Evolutionary conservation across 352 stramenopile species (phyloP).

Genomic region (Pythium coloratum): DNA sequence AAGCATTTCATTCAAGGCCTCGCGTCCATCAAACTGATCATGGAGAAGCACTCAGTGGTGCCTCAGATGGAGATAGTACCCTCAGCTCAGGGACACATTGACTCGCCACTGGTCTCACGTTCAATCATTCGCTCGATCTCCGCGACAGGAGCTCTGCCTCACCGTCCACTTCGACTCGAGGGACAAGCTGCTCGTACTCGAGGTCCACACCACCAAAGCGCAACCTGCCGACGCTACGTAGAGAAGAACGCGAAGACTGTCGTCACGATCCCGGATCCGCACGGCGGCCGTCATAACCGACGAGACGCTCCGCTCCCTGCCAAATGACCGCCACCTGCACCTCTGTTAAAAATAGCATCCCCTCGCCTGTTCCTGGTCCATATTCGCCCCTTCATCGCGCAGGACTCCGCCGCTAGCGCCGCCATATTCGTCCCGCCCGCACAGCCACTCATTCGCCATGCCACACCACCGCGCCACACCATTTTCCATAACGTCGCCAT

Average conservation of each 20-base stretch:
- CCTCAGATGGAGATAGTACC: neutral
- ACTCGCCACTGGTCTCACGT: neutral
- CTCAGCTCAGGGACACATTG: neutral
- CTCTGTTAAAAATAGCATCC: conserved; percentile 18
- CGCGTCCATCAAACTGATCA: conserved; percentile 3
- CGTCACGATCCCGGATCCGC: conserved; percentile 32
- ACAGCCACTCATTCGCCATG: conserved; percentile 20
- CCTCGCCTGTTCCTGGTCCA: neutral
- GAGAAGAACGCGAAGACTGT: conserved; percentile 23
- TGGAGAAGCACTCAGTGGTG: conserved; percentile 11
- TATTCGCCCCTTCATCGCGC: conserved; percentile 5
- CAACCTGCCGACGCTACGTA: no score
- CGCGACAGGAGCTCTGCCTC: no score
- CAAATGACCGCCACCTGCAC: conserved; percentile 35
- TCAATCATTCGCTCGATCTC: no score
- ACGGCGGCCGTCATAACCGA: conserved; percentile 29
- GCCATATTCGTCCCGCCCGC: neutral
- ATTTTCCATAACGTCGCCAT: conserved; percentile 21
- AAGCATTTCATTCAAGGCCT: conserved; percentile 18
- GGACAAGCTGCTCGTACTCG: no score
- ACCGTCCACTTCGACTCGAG: no score
- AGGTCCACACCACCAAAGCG: no score
- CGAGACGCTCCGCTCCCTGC: conserved; percentile 25
- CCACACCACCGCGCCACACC: conserved; percentile 31
- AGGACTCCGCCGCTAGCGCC: neutral